Base-by-base conservation (phyloP, 2,329 filamentous ascomycete species). In the Purpureocillium takamizusanense region DNA sequence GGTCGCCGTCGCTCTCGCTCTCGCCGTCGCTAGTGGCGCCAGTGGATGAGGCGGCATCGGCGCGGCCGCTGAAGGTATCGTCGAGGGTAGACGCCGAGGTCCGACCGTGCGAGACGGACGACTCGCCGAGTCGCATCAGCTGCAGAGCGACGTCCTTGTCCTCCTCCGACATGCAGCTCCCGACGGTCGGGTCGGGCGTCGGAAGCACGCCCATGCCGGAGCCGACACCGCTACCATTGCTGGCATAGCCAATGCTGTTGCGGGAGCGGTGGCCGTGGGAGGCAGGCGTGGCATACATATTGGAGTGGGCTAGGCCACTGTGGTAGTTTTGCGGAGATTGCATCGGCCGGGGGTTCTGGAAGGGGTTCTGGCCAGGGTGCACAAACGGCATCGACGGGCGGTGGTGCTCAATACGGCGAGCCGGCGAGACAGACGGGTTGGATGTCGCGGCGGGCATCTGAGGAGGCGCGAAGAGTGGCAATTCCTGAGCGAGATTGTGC, bases 121-220 rank as follows among this genome's bases (percentile, higher is more conserved):
- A 86, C 57, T 95, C 89, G 33, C 92, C 89, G 39, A 98, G 76
- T 50, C 90, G 84, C 81, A 98, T 97, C 53, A 98, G 72, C 65
- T 97, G 92, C 56, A 95, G 82, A 41, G 92, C 92, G 45, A 97
- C 92, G 62, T 98, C 92, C 56, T 82, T 82, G 50, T 82, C 78
- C 62, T 98, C 92, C 57, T 98, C 92, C 12, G 90, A 97, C 61
- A 98, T 90, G 60, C 87, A 94, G 63, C 90, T 97, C 39, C 86
- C 86, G 51, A 97, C 85, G 11, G 92, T 98, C n/a, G 90, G 90
- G 52, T 97, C 92, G 18, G 92, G 92, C 2, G 92, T 98, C 15
- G 89, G 89, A 46, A 95, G 69, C 49, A 94, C 76, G 39, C 81
- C 58, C 56, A 62, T 55, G 34, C 51, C 56, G 30, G 44, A 52